Base-by-base conservation (phyloP, 2,329 filamentous ascomycete genomes). In the Paecilomyces formosus region DNA sequence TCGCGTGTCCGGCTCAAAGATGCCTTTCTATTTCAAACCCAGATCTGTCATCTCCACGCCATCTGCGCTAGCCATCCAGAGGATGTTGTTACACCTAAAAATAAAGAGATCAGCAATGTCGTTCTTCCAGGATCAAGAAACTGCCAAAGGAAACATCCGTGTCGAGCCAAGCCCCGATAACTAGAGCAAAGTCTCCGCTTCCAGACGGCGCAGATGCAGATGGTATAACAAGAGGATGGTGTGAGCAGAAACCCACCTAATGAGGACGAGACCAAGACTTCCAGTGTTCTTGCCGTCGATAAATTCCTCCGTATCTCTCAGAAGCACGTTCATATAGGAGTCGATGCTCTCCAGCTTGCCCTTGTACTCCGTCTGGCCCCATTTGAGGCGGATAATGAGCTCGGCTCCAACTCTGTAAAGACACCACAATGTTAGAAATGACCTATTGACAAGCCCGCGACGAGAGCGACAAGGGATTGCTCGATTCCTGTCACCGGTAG, bases 251-350 rank as follows among this genome's bases (percentile, higher is more conserved):
- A 69, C 80, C 61, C 76, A 95, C 88, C 93, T 82, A 70, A 99
- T 97, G 68, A 99, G 76, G 53, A 99, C 92, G 77, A 96, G 89
- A 6, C 94, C 94, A 64, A 99, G 78, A 54, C 85, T 85, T 58
- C 92, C 93, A 35, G 88, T 91, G 73, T 86, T 87, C 82, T 95
- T 89, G 66, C 90, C 88, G 72, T 92, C 86, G 70, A 96, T 89
- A 77, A 88, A 97, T 77, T 99, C 94, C 78, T 96, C 90, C 55
- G 93, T 92, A 68, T 88, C 88, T 65, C 87, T 86, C 63, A 99
- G 84, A 79, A 97, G 92, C 64, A 99, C 87, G 80, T 99, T 99
- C 93, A 99, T 97, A 81, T 99, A 99, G 72, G 89, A 92, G 79
- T 99, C 94, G 71, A 96, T 90, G 68, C 89, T 93, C 71, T 96